These are phyloP conservation scores for Lindgomyces ingoldianus DNA, from an alignment of 495 filamentous ascomycete genomes.

Conservation along the genomic window DNA sequence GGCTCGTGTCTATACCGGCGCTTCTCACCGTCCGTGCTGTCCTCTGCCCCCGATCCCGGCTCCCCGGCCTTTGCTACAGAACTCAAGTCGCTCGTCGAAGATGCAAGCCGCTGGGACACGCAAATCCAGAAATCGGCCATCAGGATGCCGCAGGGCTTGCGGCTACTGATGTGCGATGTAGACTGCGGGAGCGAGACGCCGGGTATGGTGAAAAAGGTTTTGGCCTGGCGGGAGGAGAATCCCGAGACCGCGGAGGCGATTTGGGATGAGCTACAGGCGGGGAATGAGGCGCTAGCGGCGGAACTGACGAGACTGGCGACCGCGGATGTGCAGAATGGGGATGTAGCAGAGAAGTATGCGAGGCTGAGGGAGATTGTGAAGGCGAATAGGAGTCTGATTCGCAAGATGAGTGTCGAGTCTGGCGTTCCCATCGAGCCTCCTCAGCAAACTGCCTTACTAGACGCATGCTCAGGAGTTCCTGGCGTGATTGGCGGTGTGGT, in stretches of 20 bases:
- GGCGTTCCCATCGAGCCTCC: conserved; percentile 89
- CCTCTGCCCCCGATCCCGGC: conserved; percentile 63
- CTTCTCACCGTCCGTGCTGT: conserved; percentile 78
- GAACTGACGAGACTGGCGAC: conserved; percentile 55
- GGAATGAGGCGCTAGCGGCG: conserved; percentile 69
- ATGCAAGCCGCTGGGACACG: conserved; percentile 68
- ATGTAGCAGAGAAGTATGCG: conserved; percentile 40
- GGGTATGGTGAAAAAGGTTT: conserved; percentile 88
- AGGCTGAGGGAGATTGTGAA: conserved; percentile 47
- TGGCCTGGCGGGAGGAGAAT: conserved; percentile 76
- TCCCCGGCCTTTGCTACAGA: conserved; percentile 63
- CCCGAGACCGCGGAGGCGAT: conserved; percentile 63
- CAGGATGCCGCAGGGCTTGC: conserved; percentile 64
- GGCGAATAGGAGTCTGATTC: conserved; percentile 61
- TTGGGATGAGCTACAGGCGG: conserved; percentile 71
- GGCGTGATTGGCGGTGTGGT: conserved; percentile 92
- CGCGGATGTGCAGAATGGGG: conserved; percentile 38
- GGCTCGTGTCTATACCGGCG: conserved; percentile 87
- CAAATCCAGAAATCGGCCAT: conserved; percentile 66
- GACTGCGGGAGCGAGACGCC: conserved; percentile 92
- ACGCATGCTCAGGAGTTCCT: conserved; percentile 67
- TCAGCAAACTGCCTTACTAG: conserved; percentile 79
- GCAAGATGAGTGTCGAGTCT: conserved; percentile 70
- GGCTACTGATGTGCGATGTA: conserved; percentile 90
- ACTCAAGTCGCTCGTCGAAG: conserved; percentile 66